Evolutionary conservation across 78 protist genomes (phyloP).

Genomic region (Guillardia theta): DNA sequence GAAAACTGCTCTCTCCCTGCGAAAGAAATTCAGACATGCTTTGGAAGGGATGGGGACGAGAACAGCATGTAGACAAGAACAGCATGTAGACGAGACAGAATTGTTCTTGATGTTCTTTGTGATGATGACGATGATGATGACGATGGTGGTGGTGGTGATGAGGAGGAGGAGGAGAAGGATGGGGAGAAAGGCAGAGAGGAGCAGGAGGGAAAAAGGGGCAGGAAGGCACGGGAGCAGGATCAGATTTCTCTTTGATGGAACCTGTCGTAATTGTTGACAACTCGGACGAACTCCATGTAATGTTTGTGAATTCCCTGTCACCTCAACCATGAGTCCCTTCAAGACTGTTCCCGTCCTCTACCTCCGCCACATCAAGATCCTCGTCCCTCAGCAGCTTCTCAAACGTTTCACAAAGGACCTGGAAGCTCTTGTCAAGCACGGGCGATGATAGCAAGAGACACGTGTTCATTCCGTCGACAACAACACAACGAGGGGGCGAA

Average conservation of each 20-base stretch:
- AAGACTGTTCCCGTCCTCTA: background rate
- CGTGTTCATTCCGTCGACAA: no score
- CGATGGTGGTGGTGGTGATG: background rate
- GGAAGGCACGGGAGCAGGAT: background rate
- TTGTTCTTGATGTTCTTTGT: background rate
- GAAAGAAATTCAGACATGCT: background rate
- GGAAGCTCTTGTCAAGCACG: no score
- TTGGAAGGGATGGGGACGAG: background rate
- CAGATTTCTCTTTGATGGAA: background rate
- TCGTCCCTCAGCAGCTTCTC: background rate
- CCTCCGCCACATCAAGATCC: background rate
- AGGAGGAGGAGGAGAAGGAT: background rate
- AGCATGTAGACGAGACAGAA: background rate
- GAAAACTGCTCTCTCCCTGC: background rate
- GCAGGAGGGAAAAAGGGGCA: background rate
- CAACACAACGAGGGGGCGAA: no score
- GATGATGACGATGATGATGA: background rate
- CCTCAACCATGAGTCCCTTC: background rate
- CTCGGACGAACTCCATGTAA: background rate
- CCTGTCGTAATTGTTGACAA: background rate
- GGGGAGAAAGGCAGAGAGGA: background rate
- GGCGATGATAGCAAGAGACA: no score
- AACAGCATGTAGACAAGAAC: background rate
- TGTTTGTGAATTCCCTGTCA: background rate
- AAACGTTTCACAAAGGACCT: background rate